phyloP scores from a whole-genome alignment of 2,329 filamentous ascomycete genomes.

The Tolypocladium sp. region DNA sequence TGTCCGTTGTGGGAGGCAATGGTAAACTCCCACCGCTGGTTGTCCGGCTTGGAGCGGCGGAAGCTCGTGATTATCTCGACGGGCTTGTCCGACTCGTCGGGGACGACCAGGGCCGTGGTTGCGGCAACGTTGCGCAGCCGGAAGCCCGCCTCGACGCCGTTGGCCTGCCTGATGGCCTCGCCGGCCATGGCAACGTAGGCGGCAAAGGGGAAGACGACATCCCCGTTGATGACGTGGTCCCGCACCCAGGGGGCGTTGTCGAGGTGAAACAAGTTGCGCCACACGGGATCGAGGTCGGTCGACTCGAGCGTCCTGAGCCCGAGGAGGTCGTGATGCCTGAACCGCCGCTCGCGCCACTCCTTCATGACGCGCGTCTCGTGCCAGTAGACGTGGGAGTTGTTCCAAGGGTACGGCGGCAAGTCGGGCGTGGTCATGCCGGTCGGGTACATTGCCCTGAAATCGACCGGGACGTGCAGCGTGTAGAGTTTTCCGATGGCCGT shows the following conservation, averaged over 20 bases:
- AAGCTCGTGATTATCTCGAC: slow-evolving; percentile 23
- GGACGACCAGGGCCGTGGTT: slow-evolving; percentile 20
- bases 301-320: no score
- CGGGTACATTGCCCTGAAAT: slow-evolving; percentile 2
- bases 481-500: slow-evolving; percentile 6
- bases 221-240: slow-evolving; percentile 33
- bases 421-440: background rate
- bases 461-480: background rate
- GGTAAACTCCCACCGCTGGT: slow-evolving; percentile 20
- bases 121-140: slow-evolving; percentile 18
- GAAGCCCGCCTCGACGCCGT: slow-evolving; percentile 9
- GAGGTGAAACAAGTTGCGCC: slow-evolving; percentile 10
- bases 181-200: slow-evolving; percentile 23
- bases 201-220: slow-evolving; percentile 30
- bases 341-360: no score
- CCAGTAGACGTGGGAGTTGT: slow-evolving; percentile 6
- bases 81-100: slow-evolving; percentile 10
- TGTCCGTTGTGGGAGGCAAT: slow-evolving; percentile 13
- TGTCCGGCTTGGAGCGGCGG: slow-evolving; percentile 13
- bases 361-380: slow-evolving; percentile 3
- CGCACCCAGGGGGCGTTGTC: slow-evolving; percentile 26
- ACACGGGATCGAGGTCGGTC: no score
- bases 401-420: slow-evolving; percentile 9
- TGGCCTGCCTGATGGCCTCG: slow-evolving; percentile 12
- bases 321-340: no score